These are phyloP conservation scores for Aspergillus sclerotioniger DNA, from an alignment of 495 filamentous ascomycete species.

Conservation along the genomic window DNA sequence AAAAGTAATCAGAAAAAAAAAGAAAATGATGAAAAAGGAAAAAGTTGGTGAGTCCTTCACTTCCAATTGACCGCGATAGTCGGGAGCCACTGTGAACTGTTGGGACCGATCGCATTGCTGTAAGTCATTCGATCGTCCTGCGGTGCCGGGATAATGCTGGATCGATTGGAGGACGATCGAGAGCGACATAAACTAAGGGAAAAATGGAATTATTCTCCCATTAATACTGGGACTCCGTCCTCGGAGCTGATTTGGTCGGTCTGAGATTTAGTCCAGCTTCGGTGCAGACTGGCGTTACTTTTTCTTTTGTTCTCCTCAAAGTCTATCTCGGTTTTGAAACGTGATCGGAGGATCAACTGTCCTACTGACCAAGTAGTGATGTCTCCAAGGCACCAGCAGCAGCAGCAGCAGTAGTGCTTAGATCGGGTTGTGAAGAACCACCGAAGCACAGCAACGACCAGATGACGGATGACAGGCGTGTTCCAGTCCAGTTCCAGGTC, in stretches of 20 bases:
- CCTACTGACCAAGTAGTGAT: background rate
- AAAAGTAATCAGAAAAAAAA: background rate
- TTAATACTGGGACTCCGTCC: background rate
- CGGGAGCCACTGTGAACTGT: constrained; percentile 18
- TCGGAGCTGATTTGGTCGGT: background rate
- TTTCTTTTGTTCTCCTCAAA: background rate
- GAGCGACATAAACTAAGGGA: background rate
- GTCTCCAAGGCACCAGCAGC: background rate
- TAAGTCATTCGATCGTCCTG: constrained; percentile 30
- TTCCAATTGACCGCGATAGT: constrained; percentile 7
- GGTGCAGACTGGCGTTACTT: background rate
- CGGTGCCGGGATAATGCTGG: constrained; percentile 26
- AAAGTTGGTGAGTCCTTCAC: constrained; percentile 5
- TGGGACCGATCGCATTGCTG: constrained; percentile 26
- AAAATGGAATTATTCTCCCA: constrained; percentile 1
- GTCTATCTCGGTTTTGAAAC: background rate
- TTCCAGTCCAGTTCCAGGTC: constrained; percentile 18
- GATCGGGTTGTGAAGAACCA: background rate
- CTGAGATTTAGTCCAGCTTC: background rate
- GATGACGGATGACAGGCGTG: constrained; percentile 20
- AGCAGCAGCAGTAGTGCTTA: background rate
- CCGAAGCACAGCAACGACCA: background rate
- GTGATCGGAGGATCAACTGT: background rate
- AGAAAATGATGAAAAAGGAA: too few species aligned
- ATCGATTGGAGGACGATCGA: constrained; percentile 14